Conservation (phyloP, 169 alveolate species). For the Blepharisma undulans region DNA sequence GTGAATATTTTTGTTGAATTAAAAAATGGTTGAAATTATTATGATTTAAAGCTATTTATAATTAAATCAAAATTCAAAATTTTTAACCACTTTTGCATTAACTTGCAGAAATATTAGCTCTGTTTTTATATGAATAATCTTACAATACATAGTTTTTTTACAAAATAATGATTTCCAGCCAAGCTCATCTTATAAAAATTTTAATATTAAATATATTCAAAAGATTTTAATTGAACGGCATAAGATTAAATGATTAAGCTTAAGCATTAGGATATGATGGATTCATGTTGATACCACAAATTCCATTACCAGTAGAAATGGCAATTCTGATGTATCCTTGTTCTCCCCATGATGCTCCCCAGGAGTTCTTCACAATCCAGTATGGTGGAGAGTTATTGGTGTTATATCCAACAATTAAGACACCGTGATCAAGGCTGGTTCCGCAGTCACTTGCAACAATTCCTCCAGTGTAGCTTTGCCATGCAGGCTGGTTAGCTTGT, state of each 20-base stretch:
- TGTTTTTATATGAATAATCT: too few species aligned
- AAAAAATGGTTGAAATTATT: too few species aligned
- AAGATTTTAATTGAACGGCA: too few species aligned
- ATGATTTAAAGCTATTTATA: too few species aligned
- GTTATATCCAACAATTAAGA: constrained; percentile 69
- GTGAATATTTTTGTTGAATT: too few species aligned
- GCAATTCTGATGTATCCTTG: constrained; percentile 71
- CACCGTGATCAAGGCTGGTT: constrained; percentile 81
- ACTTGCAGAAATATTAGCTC: too few species aligned
- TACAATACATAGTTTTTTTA: too few species aligned
- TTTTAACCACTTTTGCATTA: too few species aligned
- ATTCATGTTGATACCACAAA: constrained; percentile 21
- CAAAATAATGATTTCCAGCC: too few species aligned
- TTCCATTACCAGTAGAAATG: background rate
- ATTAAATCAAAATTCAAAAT: too few species aligned
- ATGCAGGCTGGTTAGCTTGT: constrained; percentile 86
- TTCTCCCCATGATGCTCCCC: constrained; percentile 80
- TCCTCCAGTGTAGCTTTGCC: constrained; percentile 88
- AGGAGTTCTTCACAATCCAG: constrained; percentile 73
- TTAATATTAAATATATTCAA: too few species aligned
- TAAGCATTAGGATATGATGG: constrained; percentile 26
- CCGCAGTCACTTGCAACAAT: constrained; percentile 78
- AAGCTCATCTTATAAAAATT: too few species aligned
- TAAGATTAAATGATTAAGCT: background rate
- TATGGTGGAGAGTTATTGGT: constrained; percentile 28